These are phyloP conservation scores for Saccharomycopsis selenospora DNA, from an alignment of 805 yeast genomes.

Conservation along the genomic window DNA sequence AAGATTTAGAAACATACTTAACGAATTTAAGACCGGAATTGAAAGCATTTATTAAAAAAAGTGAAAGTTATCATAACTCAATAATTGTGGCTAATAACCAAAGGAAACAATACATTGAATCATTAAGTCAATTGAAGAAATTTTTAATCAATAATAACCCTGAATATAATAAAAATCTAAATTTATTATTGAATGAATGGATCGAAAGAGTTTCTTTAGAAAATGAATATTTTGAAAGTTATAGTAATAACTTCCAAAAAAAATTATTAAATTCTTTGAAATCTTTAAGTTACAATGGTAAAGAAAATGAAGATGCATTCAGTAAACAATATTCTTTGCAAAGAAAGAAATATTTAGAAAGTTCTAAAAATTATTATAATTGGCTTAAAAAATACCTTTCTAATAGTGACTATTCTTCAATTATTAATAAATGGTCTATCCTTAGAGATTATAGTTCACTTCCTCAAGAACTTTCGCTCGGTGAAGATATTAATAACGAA, in stretches of 20 bases:
- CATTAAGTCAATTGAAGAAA: conserved; percentile 13
- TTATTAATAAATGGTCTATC: background rate
- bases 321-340: conserved; percentile 4
- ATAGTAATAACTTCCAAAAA: conserved; percentile 2
- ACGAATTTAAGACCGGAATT: conserved; percentile 13
- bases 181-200: conserved; percentile 5
- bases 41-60: conserved; percentile 7
- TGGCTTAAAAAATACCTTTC: conserved; percentile 17
- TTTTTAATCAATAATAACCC: conserved; percentile 10
- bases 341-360: conserved; percentile 12
- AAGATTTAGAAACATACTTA: conserved; percentile 12
- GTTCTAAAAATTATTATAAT: conserved; percentile 16
- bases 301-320: conserved; percentile 1
- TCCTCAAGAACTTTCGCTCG: background rate
- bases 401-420: conserved; percentile 2
- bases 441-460: background rate
- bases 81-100: conserved; percentile 3
- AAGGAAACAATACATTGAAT: conserved; percentile 12
- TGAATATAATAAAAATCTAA: conserved; percentile 8
- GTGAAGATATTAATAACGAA: background rate
- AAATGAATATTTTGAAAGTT: conserved; percentile 6
- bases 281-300: background rate
- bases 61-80: conserved; percentile 9
- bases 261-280: conserved; percentile 9
- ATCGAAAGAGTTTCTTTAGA: conserved; percentile 7